Base-by-base conservation (phyloP, 208 protist species). In the Porcisia deanei region DNA sequence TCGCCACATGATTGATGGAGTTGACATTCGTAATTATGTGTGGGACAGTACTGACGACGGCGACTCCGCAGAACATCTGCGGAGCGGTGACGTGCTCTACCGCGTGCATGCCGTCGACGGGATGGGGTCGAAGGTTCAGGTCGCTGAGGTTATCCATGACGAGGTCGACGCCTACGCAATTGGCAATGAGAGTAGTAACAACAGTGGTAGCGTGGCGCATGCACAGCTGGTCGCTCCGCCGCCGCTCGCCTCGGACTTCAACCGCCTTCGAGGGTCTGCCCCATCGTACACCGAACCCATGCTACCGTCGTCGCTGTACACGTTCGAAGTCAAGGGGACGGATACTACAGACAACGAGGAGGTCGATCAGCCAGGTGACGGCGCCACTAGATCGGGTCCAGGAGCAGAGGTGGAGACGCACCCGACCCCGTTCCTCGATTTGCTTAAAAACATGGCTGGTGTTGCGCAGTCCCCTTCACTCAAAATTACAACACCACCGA, bases 1-100 rank as follows among this genome's bases (percentile, higher is more conserved):
- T 43, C 86, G 75, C 20, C 92, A 96, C 81, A 64, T 69, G 14
- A 81, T 94, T 18, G 92, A 96, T 69, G 90, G 90, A 22, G 88
- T 91, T 6, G 88, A 95, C 58, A 88, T 95, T n/a, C 80, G 87
- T 30, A 79, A 79, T 0, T 49, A 82, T 41, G 47, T 70, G 49
- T 53, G 53, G 34, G 80, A 75, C 2, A 6, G 45, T 30, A n/a
- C 80, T 1, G 34, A 68, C 22, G 63, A 65, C 43, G 39, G 41
- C 18, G 47, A 67, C 55, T 18, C 18, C 3, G 67, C 45, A 43
- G 43, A 25, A 52, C 57, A 55, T 54, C 54, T 54, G 43, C 65
- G 54, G 8, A 43, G 45, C 14, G 75, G 68, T 63, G 66, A 52
- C 22, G 25, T 16, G 14, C 22, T 25, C 22, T 72, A 79, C 58